A percentile compares a stretch with the other conserved stretches of the same genome.
Conservation (phyloP, 352 stramenopile genomes). For the Thalassiosira hispida region DNA sequence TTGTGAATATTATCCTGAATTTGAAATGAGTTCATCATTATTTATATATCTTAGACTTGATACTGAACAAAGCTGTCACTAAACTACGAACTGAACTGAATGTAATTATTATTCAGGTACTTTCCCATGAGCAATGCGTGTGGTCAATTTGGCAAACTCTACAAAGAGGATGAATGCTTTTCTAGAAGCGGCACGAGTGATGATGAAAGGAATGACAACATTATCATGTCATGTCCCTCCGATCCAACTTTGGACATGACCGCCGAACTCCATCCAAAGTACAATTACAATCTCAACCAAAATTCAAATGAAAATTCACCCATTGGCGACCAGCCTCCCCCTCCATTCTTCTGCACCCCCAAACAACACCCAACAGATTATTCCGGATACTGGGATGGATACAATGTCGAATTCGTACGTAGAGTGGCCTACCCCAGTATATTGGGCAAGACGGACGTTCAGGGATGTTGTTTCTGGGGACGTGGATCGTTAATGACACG, state of each 20-base stretch:
- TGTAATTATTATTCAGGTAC: no score
- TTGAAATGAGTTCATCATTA: no score
- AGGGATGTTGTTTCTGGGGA: conserved; percentile 27
- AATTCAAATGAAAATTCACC: neutral
- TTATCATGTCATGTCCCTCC: conserved; percentile 33
- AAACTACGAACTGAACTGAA: no score
- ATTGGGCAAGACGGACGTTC: conserved; percentile 34
- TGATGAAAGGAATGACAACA: neutral
- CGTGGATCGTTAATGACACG: neutral
- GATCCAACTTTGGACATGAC: conserved; percentile 38
- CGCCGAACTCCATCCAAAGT: conserved; percentile 25
- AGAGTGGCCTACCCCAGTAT: conserved; percentile 27
- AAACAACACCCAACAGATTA: conserved; percentile 17
- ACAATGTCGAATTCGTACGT: conserved; percentile 22
- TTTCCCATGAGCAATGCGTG: conserved; percentile 62
- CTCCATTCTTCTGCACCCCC: conserved; percentile 33
- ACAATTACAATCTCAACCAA: conserved; percentile 22
- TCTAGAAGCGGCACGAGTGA: neutral
- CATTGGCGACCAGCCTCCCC: conserved; percentile 7
- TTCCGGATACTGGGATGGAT: conserved; percentile 46
- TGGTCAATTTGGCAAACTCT: conserved; percentile 54
- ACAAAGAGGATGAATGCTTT: conserved; percentile 49
- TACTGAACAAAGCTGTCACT: no score
- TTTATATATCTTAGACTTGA: no score
- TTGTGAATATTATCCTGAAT: no score